These are phyloP conservation scores for Fusarium drepaniforme DNA, from an alignment of 2,329 filamentous ascomycete species.

Conservation along the genomic window DNA sequence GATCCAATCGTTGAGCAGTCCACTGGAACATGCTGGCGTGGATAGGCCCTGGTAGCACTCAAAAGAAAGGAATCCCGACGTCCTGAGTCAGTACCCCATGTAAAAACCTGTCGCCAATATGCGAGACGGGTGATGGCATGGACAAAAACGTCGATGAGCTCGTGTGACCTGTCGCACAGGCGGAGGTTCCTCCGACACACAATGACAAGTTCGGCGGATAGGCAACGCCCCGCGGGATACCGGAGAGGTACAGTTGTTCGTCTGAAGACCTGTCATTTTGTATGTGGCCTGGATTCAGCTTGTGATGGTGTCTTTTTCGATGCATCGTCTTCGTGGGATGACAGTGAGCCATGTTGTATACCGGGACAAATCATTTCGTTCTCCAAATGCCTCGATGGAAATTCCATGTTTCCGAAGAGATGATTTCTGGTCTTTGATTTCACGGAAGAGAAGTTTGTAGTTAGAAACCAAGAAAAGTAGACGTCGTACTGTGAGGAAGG, in stretches of 20 bases:
- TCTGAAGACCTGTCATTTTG: not conserved
- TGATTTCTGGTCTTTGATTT: not conserved
- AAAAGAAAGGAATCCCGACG: not conserved
- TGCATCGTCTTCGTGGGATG: not conserved
- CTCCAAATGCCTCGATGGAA: not conserved
- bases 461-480: not conserved
- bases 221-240: not conserved
- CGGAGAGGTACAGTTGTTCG: not conserved
- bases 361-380: not conserved
- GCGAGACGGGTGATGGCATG: conserved; percentile 38
- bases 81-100: conserved; percentile 5
- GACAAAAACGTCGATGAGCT: conserved; percentile 30
- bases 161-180: conserved; percentile 25
- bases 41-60: conserved; percentile 3
- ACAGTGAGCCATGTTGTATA: not conserved
- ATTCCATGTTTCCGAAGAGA: not conserved
- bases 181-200: not conserved
- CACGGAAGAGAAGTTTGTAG: not conserved
- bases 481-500: not conserved
- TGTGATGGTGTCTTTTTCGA: not conserved
- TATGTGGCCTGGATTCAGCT: not conserved
- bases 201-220: conserved; percentile 9
- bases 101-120: conserved; percentile 12
- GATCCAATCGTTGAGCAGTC: conserved; percentile 7
- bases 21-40: conserved; percentile 14